A percentile compares a stretch with the other conserved stretches of the same genome.
Conservation (phyloP, 2,329 filamentous ascomycete species). For the Phoma sp. region DNA sequence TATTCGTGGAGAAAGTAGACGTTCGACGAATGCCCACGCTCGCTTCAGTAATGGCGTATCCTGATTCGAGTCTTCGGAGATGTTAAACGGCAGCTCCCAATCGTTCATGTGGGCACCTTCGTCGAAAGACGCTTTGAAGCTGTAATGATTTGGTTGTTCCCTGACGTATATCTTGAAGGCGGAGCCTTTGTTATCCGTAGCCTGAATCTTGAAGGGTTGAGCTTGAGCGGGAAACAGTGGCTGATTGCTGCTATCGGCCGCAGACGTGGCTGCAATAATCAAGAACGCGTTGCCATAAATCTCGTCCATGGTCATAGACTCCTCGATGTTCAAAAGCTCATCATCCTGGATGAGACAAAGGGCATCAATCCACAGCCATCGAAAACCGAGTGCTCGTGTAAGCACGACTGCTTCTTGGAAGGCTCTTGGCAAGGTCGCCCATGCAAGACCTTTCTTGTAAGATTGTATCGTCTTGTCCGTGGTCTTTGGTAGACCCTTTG, state of each 20-base stretch:
- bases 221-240: slow-evolving; percentile 34
- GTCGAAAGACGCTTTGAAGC: slow-evolving; percentile 45
- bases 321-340: slow-evolving; percentile 31
- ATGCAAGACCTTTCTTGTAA: slow-evolving; percentile 37
- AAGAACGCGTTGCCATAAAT: slow-evolving; percentile 43
- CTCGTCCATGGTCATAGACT: slow-evolving; percentile 36
- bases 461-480: slow-evolving; percentile 34
- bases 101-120: slow-evolving; percentile 44
- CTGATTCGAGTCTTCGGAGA: slow-evolving; percentile 34
- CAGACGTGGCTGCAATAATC: slow-evolving; percentile 43
- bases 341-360: slow-evolving; percentile 45
- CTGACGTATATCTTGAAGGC: slow-evolving; percentile 40
- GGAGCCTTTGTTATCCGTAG: slow-evolving; percentile 41
- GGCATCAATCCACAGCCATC: slow-evolving; percentile 47
- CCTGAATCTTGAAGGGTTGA: slow-evolving; percentile 42
- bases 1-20: slow-evolving; percentile 40
- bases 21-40: slow-evolving; percentile 44
- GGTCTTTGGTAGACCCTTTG: slow-evolving; percentile 35
- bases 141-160: slow-evolving; percentile 45
- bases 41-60: slow-evolving; percentile 42
- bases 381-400: slow-evolving; percentile 44
- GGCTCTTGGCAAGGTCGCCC: slow-evolving; percentile 37
- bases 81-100: slow-evolving; percentile 43
- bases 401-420: slow-evolving; percentile 45
- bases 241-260: slow-evolving; percentile 34